Base-by-base conservation (phyloP, 2,329 filamentous ascomycete species). In the Stagonosporopsis cucurbitacearum region DNA sequence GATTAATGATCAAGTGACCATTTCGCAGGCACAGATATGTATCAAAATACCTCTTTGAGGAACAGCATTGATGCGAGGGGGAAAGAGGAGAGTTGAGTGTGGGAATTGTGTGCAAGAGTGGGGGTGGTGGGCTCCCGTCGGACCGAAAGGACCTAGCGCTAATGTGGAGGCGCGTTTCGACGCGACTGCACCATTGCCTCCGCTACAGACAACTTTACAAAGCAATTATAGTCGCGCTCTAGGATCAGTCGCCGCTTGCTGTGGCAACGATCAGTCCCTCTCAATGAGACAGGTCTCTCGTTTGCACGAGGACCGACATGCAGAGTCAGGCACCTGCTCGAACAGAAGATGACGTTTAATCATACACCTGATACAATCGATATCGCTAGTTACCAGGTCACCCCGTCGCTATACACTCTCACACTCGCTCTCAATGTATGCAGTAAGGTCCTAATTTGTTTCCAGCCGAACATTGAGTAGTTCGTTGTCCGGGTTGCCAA, bases 111-210 rank as follows among this genome's bases (percentile, higher is more conserved):
- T 30, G 28, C 28, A 30, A n/a, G 13, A 32, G 13, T 4, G 30
- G 15, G 30, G 30, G 13, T 32, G 30, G 30, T 32, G 13, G n/a
- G 13, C n/a, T n/a, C n/a, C n/a, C 22, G 25, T 30, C 41, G 43
- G 50, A 19, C 37, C 37, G 50, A 48, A 9, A 28, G 6, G 26
- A 35, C 23, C 13, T 39, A n/a, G 12, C 44, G 37, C 51, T 49
- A 49, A 32, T 25, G 37, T 9, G 13, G 22, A 37, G 2, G 22
- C 44, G 17, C 20, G 52, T 54, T 50, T 54, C 45, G 35, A 50
- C n/a, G 25, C 33, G 33, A 7, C 52, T 39, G 45, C 52, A 50
- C 52, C 52, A 54, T 15, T 20, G 26, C 35, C 17, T 33, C 13
- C 40, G 33, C 26, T 20, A 41, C 33, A 17, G n/a, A 35, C 40